Evolutionary conservation across 1,284 basidiomycete genomes (phyloP).

Genomic region (Ustilago sp.): DNA sequence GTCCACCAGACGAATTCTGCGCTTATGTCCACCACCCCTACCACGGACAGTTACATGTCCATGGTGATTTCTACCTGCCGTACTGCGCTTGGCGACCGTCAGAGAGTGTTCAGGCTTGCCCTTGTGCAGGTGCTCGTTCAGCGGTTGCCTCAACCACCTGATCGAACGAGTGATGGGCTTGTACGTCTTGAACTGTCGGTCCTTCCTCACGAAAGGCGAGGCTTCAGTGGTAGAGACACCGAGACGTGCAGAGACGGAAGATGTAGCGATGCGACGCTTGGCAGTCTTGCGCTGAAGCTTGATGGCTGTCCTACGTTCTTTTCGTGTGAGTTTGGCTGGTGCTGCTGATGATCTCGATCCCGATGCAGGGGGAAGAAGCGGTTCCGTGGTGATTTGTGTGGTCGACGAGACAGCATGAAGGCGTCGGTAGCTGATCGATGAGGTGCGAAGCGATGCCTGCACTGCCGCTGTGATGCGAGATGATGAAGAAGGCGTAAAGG

Average conservation of each 20-base stretch:
- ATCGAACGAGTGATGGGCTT: constrained; percentile 87
- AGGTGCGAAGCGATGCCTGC: constrained; percentile 15
- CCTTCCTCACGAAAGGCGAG: constrained; percentile 65
- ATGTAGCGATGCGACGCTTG: constrained; percentile 43
- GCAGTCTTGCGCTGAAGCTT: constrained; percentile 56
- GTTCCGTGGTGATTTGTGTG: constrained; percentile 17
- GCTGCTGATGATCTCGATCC: neutral
- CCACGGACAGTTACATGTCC: constrained; percentile 90
- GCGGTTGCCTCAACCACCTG: constrained; percentile 85
- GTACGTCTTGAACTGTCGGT: constrained; percentile 81
- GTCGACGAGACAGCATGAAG: constrained; percentile 35
- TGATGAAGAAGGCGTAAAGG: constrained; percentile 19
- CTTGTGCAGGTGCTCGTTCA: constrained; percentile 83
- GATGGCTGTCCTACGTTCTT: constrained; percentile 54
- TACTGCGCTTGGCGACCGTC: constrained; percentile 83
- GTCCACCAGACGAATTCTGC: constrained; percentile 87
- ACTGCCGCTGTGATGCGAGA: constrained; percentile 31
- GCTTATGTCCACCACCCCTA: constrained; percentile 90
- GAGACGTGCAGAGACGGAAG: constrained; percentile 59
- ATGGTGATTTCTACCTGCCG: constrained; percentile 83
- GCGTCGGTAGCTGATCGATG: constrained; percentile 5
- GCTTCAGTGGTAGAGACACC: constrained; percentile 54
- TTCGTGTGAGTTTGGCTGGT: constrained; percentile 29
- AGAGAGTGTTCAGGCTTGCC: constrained; percentile 84
- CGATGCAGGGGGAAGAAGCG: neutral